Base-by-base conservation (phyloP, 805 yeast genomes). In the Grigorovia humatica region DNA sequence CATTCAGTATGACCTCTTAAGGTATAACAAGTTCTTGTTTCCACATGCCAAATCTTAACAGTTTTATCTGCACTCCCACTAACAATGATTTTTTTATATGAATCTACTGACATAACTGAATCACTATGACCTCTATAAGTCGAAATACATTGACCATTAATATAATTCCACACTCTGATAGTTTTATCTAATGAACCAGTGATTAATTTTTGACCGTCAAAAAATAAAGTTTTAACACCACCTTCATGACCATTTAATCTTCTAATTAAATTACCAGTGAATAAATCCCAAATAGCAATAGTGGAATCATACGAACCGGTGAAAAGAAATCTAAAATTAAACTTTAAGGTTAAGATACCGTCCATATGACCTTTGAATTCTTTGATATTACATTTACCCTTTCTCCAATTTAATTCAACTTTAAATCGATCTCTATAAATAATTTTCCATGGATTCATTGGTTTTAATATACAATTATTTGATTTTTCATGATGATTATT, bases 31-130 rank as follows among this genome's bases (percentile, higher is more conserved):
- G 95, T 86, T 69, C 96, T 76, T 7, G 89, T 81, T 64, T 87
- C 96, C 46, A 93, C 96, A 66, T 93, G 95, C 99, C 99, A 93
- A 13, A 93, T 90, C 67, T 89, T 88, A 51, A 93, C 85, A 0
- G 96, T 88, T 55, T 80, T 78, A 70, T 93, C 99, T 0, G 96
- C 96, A 40, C 95, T 83, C 0, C 98, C 99, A 9, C 93, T 83
- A 0, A 89, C 97, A 62, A 93, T 89, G 32, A 88, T 74, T 61
- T 87, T 88, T 57, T 79, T 80, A 56, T 74, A 75, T 58, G 88
- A 86, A 67, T 91, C 97, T 49, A 93, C 88, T 57, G 87, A 80
- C 44, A 85, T 74, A 4, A 93, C 96, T 48, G 88, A 82, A 61
- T 85, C 93, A 48, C 82, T 83, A 70, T 93, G 98, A 2, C 98